Conservation (phyloP, 768 basidiomycete genomes). For the Boletellus sp. region DNA sequence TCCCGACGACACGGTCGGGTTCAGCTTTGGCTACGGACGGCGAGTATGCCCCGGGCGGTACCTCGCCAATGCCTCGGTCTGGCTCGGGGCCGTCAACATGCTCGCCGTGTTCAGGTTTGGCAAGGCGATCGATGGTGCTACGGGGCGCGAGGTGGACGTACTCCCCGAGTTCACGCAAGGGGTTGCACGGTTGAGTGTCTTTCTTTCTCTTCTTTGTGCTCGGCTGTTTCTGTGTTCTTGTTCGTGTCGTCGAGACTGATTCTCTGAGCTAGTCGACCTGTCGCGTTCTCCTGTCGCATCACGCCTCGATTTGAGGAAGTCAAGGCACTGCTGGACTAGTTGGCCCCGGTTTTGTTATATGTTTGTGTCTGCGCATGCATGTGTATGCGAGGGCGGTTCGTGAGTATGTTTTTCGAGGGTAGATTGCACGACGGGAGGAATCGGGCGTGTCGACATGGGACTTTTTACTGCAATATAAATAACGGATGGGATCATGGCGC, state of each 20-base stretch:
- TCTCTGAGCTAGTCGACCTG: constrained; percentile 11
- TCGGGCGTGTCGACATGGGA: too few species aligned
- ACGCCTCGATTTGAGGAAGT: constrained; percentile 14
- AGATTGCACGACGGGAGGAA: too few species aligned
- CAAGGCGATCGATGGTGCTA: constrained; percentile 17
- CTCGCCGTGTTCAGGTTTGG: constrained; percentile 18
- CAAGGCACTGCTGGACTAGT: constrained; percentile 13
- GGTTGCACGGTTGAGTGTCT: constrained; percentile 13
- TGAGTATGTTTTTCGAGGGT: too few species aligned
- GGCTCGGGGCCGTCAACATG: constrained; percentile 21
- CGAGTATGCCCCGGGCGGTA: constrained; percentile 21
- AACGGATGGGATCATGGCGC: too few species aligned
- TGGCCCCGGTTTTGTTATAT: too few species aligned
- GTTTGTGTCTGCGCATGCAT: too few species aligned
- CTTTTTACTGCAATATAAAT: too few species aligned
- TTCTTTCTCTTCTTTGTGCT: background rate
- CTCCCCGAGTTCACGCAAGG: constrained; percentile 17
- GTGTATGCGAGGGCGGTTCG: too few species aligned
- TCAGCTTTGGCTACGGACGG: constrained; percentile 35
- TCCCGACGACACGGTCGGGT: constrained; percentile 16
- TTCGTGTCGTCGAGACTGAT: background rate
- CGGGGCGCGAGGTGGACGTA: constrained; percentile 21
- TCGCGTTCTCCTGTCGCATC: constrained; percentile 17
- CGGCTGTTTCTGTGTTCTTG: background rate
- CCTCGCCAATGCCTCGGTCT: constrained; percentile 14